phyloP scores from a whole-genome alignment of 2,329 filamentous ascomycete species.

The Colletotrichum sp. region DNA sequence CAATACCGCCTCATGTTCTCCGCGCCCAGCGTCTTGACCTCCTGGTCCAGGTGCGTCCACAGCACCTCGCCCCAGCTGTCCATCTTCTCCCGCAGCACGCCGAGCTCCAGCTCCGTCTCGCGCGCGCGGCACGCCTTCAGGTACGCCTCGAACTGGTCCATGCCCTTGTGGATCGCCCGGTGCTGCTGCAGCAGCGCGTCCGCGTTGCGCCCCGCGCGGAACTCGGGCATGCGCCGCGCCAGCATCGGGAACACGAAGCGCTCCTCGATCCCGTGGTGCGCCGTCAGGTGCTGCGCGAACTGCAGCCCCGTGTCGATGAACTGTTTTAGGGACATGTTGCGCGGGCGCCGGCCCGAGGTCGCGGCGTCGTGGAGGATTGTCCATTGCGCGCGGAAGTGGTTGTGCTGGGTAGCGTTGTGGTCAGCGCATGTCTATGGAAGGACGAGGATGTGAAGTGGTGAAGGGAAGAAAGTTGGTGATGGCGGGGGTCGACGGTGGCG shows the following conservation, averaged over 20 bases:
- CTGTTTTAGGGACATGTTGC: constrained; percentile 68
- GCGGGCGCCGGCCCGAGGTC: constrained; percentile 60
- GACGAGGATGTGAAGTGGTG: accelerated
- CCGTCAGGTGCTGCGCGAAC: constrained; percentile 73
- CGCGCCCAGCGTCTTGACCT: constrained; percentile 78
- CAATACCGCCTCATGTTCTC: constrained; percentile 90
- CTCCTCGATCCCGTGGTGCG: constrained; percentile 87
- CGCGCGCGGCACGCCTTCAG: constrained; percentile 65
- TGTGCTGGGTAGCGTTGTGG: constrained; percentile 60
- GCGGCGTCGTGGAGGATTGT: constrained; percentile 73
- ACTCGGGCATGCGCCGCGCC: constrained; percentile 80
- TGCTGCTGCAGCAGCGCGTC: constrained; percentile 77
- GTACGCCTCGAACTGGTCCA: constrained; percentile 73
- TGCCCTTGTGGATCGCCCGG: constrained; percentile 76
- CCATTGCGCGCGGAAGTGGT: constrained; percentile 79
- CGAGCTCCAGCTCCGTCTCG: constrained; percentile 63
- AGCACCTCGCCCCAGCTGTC: constrained; percentile 80
- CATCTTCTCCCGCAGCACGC: constrained; percentile 72
- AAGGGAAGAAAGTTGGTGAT: neutral
- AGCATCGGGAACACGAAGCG: constrained; percentile 79
- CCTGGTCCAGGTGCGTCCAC: constrained; percentile 84
- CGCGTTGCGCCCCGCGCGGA: constrained; percentile 58
- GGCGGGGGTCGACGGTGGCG: neutral
- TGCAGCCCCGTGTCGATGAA: constrained; percentile 73
- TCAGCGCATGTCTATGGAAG: neutral